These are phyloP conservation scores for Croton setiger DNA, from an alignment of 441 rosid genomes.

Conservation along the genomic window DNA sequence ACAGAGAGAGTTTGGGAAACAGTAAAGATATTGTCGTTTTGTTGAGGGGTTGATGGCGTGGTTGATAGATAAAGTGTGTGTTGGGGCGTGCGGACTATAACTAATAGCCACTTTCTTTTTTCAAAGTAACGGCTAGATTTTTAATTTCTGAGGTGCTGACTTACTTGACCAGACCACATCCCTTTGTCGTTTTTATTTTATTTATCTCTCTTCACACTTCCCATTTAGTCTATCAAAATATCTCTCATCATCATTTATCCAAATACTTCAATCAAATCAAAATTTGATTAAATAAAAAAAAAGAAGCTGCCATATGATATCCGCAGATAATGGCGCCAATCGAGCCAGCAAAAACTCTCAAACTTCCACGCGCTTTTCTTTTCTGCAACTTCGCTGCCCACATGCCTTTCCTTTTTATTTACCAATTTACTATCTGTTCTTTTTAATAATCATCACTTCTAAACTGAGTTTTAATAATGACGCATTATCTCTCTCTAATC, in stretches of 20 bases:
- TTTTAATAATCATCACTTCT: too few species aligned
- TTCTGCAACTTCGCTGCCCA: too few species aligned
- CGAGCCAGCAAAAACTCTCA: constrained; percentile 15
- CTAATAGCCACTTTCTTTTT: not conserved
- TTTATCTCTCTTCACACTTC: too few species aligned
- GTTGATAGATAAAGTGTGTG: not conserved
- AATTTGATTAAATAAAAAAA: too few species aligned
- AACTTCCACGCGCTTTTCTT: constrained; percentile 27
- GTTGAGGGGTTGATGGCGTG: not conserved
- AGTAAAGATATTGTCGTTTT: not conserved
- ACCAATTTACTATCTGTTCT: not conserved
- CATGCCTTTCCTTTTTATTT: not conserved
- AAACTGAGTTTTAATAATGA: too few species aligned
- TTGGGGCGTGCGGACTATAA: too few species aligned
- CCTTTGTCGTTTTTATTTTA: too few species aligned
- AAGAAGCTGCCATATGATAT: not conserved
- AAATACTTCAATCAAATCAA: too few species aligned
- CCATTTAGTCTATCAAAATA: too few species aligned
- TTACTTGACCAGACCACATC: not conserved
- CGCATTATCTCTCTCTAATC: too few species aligned
- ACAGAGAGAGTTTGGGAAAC: not conserved
- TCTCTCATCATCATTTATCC: too few species aligned
- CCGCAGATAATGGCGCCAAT: constrained; percentile 33
- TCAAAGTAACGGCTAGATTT: constrained; percentile 22
- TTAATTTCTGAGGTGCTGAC: not conserved